Evolutionary conservation across 352 stramenopile genomes (phyloP).

Genomic region (Aphanomyces cochlioides): DNA sequence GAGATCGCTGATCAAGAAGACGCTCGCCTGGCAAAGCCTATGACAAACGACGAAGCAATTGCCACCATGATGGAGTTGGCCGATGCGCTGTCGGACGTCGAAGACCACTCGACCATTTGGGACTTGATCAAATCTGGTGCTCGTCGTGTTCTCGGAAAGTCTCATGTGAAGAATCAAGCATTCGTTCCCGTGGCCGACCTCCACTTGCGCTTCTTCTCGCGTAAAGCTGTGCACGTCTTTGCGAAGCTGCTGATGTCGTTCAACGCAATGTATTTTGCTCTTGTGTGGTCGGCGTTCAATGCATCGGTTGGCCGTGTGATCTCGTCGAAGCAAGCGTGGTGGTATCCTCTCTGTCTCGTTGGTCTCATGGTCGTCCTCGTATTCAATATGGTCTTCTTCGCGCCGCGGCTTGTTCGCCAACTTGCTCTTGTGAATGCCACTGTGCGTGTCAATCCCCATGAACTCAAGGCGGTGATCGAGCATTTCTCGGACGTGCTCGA

Average conservation of each 20-base stretch:
- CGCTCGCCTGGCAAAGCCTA: not conserved
- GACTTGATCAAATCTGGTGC: conserved; percentile 2
- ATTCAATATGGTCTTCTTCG: conserved; percentile 21
- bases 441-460: conserved; percentile 20
- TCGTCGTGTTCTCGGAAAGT: conserved; percentile 1
- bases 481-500: conserved; percentile 28
- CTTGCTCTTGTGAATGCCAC: conserved; percentile 28
- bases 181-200: not conserved
- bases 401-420: conserved; percentile 24
- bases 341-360: conserved; percentile 8
- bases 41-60: conserved; percentile 4
- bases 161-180: not conserved
- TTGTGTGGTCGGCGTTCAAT: conserved; percentile 14
- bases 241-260: conserved; percentile 27
- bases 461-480: conserved; percentile 28
- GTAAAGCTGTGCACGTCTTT: conserved; percentile 22
- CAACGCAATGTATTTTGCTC: conserved; percentile 29
- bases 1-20: not conserved
- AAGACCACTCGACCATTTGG: conserved; percentile 28
- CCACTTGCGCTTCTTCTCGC: conserved; percentile 22
- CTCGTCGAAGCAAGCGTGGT: not conserved
- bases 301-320: not conserved
- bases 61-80: conserved; percentile 10
- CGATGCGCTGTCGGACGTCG: conserved; percentile 14
- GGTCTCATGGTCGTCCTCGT: conserved; percentile 13